phyloP scores from a whole-genome alignment of 805 yeast species.

The Wickerhamomyces silvicola region DNA sequence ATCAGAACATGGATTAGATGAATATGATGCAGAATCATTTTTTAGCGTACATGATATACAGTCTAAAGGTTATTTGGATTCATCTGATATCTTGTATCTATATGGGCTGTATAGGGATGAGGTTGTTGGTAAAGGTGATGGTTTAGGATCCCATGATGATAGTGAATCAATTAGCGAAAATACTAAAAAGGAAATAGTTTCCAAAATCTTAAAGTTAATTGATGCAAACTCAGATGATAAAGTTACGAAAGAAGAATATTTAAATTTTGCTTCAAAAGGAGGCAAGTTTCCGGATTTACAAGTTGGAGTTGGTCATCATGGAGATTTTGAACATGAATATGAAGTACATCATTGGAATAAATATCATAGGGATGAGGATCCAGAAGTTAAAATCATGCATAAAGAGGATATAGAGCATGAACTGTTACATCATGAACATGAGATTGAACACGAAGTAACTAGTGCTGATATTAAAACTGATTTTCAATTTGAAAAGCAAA shows the following conservation, averaged over 20 bases:
- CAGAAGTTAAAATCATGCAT: constrained; percentile 73
- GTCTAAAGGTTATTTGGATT: constrained; percentile 48
- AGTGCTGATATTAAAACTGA: constrained; percentile 26
- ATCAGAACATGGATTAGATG: constrained; percentile 75
- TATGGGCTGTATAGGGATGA: constrained; percentile 74
- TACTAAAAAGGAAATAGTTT: constrained; percentile 46
- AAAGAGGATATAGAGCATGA: constrained; percentile 76
- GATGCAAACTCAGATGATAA: constrained; percentile 63
- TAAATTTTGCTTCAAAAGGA: constrained; percentile 51
- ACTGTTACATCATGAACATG: constrained; percentile 40
- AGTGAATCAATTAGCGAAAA: constrained; percentile 52
- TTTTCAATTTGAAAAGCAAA: constrained; percentile 33
- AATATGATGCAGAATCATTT: constrained; percentile 67
- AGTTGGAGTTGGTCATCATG: constrained; percentile 90
- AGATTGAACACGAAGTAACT: constrained; percentile 69
- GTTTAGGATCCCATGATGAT: constrained; percentile 75
- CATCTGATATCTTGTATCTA: constrained; percentile 62
- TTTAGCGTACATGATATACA: constrained; percentile 75
- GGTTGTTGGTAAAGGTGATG: constrained; percentile 83
- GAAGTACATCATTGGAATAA: constrained; percentile 93
- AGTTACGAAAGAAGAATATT: constrained; percentile 66
- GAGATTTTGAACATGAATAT: constrained; percentile 88
- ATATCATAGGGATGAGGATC: constrained; percentile 70
- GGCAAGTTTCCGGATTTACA: constrained; percentile 87
- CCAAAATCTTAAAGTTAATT: constrained; percentile 48